phyloP scores from a whole-genome alignment of 208 protist genomes.

The Trypanosoma boissoni region DNA sequence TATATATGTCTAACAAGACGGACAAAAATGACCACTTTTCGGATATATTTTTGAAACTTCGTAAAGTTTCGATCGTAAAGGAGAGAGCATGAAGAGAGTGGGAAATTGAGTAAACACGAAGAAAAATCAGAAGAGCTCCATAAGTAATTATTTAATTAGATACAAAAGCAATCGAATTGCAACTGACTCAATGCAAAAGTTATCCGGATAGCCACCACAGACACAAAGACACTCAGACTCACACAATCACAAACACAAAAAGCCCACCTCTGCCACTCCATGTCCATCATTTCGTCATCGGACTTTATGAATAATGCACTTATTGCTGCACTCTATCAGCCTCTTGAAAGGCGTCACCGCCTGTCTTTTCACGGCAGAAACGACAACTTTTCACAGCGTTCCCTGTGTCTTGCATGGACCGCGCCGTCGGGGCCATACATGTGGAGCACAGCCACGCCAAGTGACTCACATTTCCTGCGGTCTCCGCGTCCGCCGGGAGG shows the following conservation, averaged over 20 bases:
- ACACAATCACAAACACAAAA: too few relatives aligned
- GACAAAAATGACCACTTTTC: too few relatives aligned
- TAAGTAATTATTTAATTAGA: neutral
- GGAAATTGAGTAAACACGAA: too few relatives aligned
- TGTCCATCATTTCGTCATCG: too few relatives aligned
- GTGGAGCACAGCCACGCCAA: slow-evolving; percentile 69
- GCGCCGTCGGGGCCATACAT: slow-evolving; percentile 62
- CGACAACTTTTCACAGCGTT: slow-evolving; percentile 8
- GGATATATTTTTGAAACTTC: too few relatives aligned
- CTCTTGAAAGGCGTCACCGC: neutral
- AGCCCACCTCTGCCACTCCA: too few relatives aligned
- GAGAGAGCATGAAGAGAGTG: too few relatives aligned
- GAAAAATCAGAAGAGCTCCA: slow-evolving; percentile 2
- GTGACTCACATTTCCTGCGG: slow-evolving; percentile 23
- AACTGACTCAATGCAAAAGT: too few relatives aligned
- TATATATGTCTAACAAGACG: slow-evolving; percentile 8
- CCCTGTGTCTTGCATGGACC: slow-evolving; percentile 23
- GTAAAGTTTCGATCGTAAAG: too few relatives aligned
- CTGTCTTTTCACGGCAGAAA: slow-evolving; percentile 15
- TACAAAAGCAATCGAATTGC: neutral
- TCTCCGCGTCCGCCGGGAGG: slow-evolving; percentile 26
- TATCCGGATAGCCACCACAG: too few relatives aligned
- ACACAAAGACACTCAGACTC: too few relatives aligned
- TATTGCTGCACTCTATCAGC: neutral
- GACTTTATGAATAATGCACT: neutral